Evolutionary conservation across 208 protist species (phyloP).

Genomic region (Lotmaria passim): DNA sequence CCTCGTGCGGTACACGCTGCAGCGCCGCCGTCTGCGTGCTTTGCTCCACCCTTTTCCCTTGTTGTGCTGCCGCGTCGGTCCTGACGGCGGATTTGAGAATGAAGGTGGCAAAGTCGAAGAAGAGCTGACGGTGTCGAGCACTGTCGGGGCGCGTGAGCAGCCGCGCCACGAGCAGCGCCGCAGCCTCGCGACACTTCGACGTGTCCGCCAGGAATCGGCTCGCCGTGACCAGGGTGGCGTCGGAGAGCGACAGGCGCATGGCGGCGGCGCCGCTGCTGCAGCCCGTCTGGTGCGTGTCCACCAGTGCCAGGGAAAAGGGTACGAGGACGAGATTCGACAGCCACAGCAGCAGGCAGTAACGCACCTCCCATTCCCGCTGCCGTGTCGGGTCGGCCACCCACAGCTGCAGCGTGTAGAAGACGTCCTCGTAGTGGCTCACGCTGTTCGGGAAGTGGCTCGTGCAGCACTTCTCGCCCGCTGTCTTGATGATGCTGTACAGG

Average conservation of each 20-base stretch:
- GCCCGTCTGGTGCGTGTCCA: conserved; percentile 74
- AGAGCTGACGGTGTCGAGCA: conserved; percentile 54
- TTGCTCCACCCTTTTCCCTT: background rate
- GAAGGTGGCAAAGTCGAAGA: conserved; percentile 63
- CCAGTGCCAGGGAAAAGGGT: conserved; percentile 94
- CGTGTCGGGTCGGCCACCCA: conserved; percentile 56
- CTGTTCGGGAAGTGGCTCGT: conserved; percentile 95
- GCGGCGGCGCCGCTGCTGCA: background rate
- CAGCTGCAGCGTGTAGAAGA: conserved; percentile 79
- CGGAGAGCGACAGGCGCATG: conserved; percentile 54
- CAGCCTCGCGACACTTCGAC: conserved; percentile 91
- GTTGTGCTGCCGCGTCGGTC: no score
- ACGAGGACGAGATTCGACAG: conserved; percentile 96
- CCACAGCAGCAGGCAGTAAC: conserved; percentile 97
- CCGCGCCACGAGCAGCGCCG: conserved; percentile 87
- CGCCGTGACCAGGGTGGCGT: conserved; percentile 72
- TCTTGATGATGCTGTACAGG: conserved; percentile 94
- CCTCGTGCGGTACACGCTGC: conserved; percentile 11
- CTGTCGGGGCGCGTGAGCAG: conserved; percentile 93
- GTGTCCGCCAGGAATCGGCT: conserved; percentile 81
- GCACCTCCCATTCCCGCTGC: conserved; percentile 93
- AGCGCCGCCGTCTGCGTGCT: background rate
- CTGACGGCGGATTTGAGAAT: conserved; percentile 29
- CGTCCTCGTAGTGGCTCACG: conserved; percentile 85
- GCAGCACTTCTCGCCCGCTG: conserved; percentile 93